A percentile compares a stretch with the other conserved stretches of the same genome.
Evolutionary conservation across 495 filamentous ascomycete species (phyloP).

Genomic region (Trichocladium antarcticum): DNA sequence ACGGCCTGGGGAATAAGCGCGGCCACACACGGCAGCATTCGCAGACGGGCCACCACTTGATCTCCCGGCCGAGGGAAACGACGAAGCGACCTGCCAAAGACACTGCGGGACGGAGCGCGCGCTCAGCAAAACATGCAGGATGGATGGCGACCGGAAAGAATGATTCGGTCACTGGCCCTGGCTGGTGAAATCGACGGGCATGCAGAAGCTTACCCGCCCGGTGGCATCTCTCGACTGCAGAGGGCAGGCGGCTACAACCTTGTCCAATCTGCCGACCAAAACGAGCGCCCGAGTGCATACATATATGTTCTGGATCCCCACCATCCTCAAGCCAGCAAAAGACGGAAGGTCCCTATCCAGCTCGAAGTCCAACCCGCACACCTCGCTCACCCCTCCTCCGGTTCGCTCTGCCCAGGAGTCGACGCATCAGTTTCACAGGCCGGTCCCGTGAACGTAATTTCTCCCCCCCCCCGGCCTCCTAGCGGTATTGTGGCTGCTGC

Average conservation of each 20-base stretch:
- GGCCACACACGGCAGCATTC: not conserved
- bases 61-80: not conserved
- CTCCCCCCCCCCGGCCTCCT: no score
- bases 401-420: no score
- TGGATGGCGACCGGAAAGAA: not conserved
- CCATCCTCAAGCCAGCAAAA: no score
- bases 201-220: conserved; percentile 9
- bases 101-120: conserved; percentile 7
- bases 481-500: no score
- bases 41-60: conserved; percentile 6
- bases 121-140: conserved; percentile 2
- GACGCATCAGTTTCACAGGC: conserved; percentile 5
- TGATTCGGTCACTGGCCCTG: conserved; percentile 1
- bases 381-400: no score
- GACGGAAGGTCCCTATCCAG: no score
- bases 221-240: not conserved
- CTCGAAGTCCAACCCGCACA: no score
- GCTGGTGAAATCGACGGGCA: not conserved
- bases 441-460: conserved; percentile 1
- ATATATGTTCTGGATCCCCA: no score
- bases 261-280: no score
- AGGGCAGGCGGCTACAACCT: no score
- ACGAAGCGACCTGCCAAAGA: not conserved
- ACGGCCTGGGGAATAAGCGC: conserved; percentile 12
- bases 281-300: no score